phyloP scores from a whole-genome alignment of 768 basidiomycete genomes.

The Lenzites betulinus region DNA sequence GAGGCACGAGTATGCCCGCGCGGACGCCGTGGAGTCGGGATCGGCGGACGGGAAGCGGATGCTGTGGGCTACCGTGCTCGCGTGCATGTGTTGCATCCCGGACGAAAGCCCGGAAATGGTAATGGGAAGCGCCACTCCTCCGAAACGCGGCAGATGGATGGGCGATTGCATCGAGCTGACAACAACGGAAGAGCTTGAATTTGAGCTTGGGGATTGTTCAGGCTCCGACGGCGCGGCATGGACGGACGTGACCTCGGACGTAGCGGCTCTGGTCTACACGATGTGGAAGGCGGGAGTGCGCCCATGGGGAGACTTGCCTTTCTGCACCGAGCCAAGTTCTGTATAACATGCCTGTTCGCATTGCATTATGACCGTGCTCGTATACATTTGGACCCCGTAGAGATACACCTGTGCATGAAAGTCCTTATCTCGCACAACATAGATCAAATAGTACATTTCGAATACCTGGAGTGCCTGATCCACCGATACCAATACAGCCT shows the following conservation, averaged over 20 bases:
- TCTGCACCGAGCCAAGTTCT: not conserved
- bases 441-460: not conserved
- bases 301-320: not conserved
- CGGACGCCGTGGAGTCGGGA: not conserved
- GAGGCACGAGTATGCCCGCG: constrained; percentile 12
- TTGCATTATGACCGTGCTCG: not conserved
- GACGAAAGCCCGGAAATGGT: not conserved
- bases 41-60: not conserved
- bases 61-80: not conserved
- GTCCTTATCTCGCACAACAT: not conserved
- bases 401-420: not conserved
- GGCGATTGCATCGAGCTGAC: constrained; percentile 5
- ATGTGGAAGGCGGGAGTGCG: not conserved
- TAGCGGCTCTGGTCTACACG: not conserved
- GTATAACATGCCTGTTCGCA: not conserved
- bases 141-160: constrained; percentile 4
- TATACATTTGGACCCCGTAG: not conserved
- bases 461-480: too few species aligned
- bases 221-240: not conserved
- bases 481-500: too few species aligned
- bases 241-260: constrained; percentile 6
- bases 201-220: not conserved
- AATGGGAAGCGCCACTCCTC: not conserved
- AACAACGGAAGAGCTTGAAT: not conserved
- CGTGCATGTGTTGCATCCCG: constrained; percentile 6